Evolutionary conservation across 768 basidiomycete genomes (phyloP), one percentile per base, ranked within the genome.

Genomic region (Psilocybe azurescens): DNA sequence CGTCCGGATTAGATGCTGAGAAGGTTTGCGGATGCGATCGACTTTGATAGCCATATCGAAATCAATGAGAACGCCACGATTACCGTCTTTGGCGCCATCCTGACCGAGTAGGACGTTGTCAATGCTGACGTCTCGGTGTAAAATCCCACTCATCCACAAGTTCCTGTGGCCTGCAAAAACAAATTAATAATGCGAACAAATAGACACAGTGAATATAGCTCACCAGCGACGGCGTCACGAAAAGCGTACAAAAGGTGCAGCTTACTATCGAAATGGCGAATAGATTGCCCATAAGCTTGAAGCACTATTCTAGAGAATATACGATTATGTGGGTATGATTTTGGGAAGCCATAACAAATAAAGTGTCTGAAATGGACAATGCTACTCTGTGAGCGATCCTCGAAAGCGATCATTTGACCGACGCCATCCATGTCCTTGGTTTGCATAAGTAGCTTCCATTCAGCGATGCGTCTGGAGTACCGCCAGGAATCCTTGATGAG

Each of bases 111-210:
- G 54, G n/a, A 66, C 53, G 33, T 66, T 66, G 24, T 61, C 33
- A 6, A 53, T 18, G 33, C 62, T 64, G 30, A 66, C 49, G 51
- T 66, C 65, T 8, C 65, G 59, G 32, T 66, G 65, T n/a, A 66
- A 33, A 20, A 63, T 64, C 0, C 59, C 56, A 9, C 13, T 30
- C 16, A 58, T 20, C 46, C 44, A 61, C 1, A 64, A 9, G 3
- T 55, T 13, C 30, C 24, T 44, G 32, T 63, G 65, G 2, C 51
- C 62, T 66, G 39, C 10, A 1, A 33, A 46, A 18, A 36, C 33
- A 36, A 11, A 36, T 36, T 36, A 11, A 7, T 7, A 36, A 36
- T 36, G 33, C 6, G 33, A 6, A 36, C 33, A 36, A 2, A 7
- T 36, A 7, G 11, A 36, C 33, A 7, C 10, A 13, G 30, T 36